Evolutionary conservation across 139 green algal species (phyloP), one percentile per base, ranked within the genome.

Genomic region (Auxenochlorella pyrenoidosa): DNA sequence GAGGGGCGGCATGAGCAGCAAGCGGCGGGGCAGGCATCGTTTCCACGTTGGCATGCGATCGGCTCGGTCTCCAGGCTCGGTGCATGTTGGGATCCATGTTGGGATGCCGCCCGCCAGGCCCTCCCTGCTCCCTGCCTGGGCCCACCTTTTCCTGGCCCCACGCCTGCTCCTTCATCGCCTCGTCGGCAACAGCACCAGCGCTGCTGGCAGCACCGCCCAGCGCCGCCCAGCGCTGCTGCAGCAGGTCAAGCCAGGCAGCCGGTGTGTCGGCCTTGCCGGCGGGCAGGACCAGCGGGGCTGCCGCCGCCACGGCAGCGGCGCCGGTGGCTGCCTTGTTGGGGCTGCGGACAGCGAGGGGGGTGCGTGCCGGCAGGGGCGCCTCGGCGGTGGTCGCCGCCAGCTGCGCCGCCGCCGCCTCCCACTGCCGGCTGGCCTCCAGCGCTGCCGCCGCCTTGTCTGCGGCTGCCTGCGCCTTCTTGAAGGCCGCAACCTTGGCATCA

Each of bases 121-220:
- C 28, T 30, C 34, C 70, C 2, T 28, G 18, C 40, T 4, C 26
- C 40, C 73, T 10, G 40, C 43, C 40, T 22, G 12, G 19, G 16
- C 44, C 34, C 70, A 79, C 75, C 80, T 84, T 83, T 21, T 90
- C 72, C 51, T 90, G 40, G n/a, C 79, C 83, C 73, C 77, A 87
- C 0, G 66, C 41, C 59, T 65, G 66, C 73, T 90, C 86, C 86
- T 83, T 83, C 13, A 28, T 41, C 4, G 79, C 86, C 44, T 81
- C 71, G 10, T 79, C 82, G 0, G 68, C 66, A 5, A 68, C 44
- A 5, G 43, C 71, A 1, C 36, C 83, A 6, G 83, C 73, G 28
- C 21, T 38, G 73, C 12, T 38, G 21, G 73, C 73, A 4, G 73
- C 71, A 3, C 36, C 59, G 15, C 59, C 13, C 59, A 83, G 59